Conservation (phyloP, 2,329 filamentous ascomycete genomes). For the Trichoderma sp. region DNA sequence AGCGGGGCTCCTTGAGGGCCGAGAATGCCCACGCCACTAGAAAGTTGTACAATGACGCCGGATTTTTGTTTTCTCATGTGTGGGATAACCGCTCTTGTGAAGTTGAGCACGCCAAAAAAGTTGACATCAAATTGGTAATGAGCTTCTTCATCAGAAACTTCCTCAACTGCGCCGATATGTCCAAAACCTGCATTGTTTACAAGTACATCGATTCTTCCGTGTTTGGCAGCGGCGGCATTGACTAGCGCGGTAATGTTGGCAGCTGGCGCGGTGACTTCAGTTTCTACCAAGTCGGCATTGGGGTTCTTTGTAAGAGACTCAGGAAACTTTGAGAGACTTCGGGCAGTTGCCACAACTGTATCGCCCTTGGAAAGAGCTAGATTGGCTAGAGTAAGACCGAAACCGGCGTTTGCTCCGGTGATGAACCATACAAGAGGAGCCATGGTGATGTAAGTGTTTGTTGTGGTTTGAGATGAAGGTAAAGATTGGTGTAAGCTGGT, state of each 20-base stretch:
- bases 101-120: constrained; percentile 42
- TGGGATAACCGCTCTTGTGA: constrained; percentile 45
- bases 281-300: not conserved
- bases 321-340: constrained; percentile 36
- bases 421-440: constrained; percentile 39
- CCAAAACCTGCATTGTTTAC: constrained; percentile 62
- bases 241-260: constrained; percentile 30
- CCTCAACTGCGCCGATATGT: constrained; percentile 52
- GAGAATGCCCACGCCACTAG: constrained; percentile 37
- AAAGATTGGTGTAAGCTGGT: not conserved
- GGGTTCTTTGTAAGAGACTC: constrained; percentile 43
- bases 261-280: not conserved
- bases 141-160: constrained; percentile 47
- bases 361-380: constrained; percentile 41
- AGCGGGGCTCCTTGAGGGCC: constrained; percentile 34
- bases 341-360: constrained; percentile 45
- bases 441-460: not conserved
- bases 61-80: constrained; percentile 32
- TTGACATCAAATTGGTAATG: constrained; percentile 58
- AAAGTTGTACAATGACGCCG: constrained; percentile 42
- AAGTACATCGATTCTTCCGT: constrained; percentile 57
- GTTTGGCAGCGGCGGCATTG: constrained; percentile 40
- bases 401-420: constrained; percentile 48
- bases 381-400: constrained; percentile 43
- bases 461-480: not conserved